These are phyloP conservation scores for Boletus subcaerulescens DNA, from an alignment of 768 basidiomycete genomes.

Conservation along the genomic window DNA sequence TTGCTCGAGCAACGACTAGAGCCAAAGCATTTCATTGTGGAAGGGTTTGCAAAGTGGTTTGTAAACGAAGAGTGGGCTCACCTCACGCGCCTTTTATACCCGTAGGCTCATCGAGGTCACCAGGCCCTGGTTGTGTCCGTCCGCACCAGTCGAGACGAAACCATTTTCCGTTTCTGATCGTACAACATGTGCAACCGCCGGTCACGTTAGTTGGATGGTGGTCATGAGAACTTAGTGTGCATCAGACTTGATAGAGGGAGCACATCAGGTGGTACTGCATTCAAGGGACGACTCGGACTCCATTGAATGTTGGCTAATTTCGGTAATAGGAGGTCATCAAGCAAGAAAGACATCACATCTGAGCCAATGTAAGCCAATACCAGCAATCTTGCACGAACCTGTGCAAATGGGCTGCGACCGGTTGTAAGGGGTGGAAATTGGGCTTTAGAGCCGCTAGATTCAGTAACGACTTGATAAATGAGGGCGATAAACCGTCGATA, in stretches of 20 bases:
- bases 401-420: no score
- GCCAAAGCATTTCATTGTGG: conserved; percentile 16
- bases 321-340: no score
- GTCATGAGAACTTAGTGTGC: conserved; percentile 2
- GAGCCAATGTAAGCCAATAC: no score
- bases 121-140: background rate
- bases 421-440: no score
- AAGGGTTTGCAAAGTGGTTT: background rate
- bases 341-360: no score
- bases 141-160: background rate
- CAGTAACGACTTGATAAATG: no score
- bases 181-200: conserved; percentile 11
- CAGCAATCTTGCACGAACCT: no score
- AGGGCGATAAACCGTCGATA: no score
- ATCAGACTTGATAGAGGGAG: background rate
- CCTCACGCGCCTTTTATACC: no score
- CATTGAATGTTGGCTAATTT: background rate
- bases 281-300: no score
- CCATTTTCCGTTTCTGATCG: conserved; percentile 3
- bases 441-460: background rate
- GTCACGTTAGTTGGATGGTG: background rate
- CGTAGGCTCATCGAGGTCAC: background rate
- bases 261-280: background rate
- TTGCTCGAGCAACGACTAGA: background rate
- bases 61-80: background rate